phyloP scores from a whole-genome alignment of 2,329 filamentous ascomycete genomes.

The Bipolaris bicolor region DNA sequence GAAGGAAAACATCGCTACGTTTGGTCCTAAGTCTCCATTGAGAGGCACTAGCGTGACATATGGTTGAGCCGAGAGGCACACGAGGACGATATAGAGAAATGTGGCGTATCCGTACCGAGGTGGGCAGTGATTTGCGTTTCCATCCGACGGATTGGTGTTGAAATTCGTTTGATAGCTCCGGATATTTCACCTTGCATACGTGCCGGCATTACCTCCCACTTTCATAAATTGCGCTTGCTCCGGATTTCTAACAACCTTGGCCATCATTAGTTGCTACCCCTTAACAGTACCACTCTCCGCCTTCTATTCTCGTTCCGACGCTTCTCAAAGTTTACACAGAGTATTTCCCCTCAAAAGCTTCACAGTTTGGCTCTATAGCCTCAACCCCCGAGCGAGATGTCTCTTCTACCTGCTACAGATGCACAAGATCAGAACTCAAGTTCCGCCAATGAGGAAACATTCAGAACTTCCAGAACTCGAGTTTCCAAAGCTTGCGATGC shows the following conservation, averaged over 20 bases:
- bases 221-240: neutral
- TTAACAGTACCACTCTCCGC: neutral
- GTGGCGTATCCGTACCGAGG: neutral
- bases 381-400: neutral
- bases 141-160: neutral
- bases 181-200: neutral
- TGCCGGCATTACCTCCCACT: neutral
- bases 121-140: neutral
- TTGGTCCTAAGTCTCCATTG: neutral
- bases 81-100: neutral
- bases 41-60: neutral
- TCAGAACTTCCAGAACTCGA: neutral
- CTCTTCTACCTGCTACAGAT: neutral
- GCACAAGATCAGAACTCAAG: neutral
- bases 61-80: neutral
- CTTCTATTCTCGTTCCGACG: neutral
- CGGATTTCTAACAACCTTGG: neutral
- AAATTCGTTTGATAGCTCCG: neutral
- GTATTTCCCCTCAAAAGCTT: neutral
- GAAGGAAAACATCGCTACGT: neutral
- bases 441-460: neutral
- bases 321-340: neutral
- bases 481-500: neutral
- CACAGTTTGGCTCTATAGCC: neutral
- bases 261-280: neutral